phyloP scores from a whole-genome alignment of 176 grass and related monocot species.

The Panicum miliaceum region DNA sequence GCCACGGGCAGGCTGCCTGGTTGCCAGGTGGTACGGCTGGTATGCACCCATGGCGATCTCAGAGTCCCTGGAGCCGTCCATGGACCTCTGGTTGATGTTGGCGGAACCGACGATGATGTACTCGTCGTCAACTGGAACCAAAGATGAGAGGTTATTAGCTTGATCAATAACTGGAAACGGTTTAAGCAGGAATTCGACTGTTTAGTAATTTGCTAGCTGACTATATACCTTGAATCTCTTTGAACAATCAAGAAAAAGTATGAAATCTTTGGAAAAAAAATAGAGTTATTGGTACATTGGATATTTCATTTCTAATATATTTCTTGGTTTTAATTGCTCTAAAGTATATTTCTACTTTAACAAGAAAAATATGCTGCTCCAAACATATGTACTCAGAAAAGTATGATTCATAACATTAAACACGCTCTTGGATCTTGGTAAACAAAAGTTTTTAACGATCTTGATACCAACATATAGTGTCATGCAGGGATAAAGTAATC shows the following conservation, averaged over 20 bases:
- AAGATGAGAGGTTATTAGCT: slow-evolving; percentile 14
- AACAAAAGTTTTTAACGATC: background rate
- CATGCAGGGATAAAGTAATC: background rate
- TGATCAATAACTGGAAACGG: background rate
- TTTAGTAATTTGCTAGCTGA: background rate
- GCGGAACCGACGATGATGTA: slow-evolving; percentile 95
- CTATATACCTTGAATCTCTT: background rate
- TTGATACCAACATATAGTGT: background rate
- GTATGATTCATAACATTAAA: background rate
- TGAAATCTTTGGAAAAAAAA: slow-evolving; percentile 2
- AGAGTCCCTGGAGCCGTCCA: slow-evolving; percentile 79
- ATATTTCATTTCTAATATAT: background rate
- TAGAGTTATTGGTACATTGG: background rate
- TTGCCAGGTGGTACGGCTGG: slow-evolving; percentile 71
- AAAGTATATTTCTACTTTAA: background rate
- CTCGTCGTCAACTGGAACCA: slow-evolving; percentile 84
- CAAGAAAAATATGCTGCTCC: background rate
- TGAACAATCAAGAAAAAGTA: background rate
- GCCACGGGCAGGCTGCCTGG: slow-evolving; percentile 60
- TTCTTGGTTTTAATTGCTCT: background rate
- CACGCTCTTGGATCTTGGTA: background rate
- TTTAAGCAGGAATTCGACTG: background rate
- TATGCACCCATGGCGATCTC: slow-evolving; percentile 85
- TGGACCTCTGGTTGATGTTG: slow-evolving; percentile 95
- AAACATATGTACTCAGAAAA: background rate